Evolutionary conservation across 257 asterid species (phyloP).

Genomic region (Anisodus acutangulus): DNA sequence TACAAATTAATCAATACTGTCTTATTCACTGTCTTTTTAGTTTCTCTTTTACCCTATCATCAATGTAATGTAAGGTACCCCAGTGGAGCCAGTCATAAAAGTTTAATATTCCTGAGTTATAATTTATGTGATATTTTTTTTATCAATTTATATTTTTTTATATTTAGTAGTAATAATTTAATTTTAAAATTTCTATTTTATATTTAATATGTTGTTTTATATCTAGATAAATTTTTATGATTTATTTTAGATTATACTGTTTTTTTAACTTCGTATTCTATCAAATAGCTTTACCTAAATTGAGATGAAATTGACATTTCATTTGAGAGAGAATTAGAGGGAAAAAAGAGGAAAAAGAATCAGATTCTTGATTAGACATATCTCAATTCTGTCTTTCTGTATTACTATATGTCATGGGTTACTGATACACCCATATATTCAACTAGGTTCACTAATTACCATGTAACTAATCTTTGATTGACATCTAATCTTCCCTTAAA

Average conservation of each 20-base stretch:
- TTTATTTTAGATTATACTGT: neutral
- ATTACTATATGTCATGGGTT: neutral
- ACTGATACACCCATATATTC: neutral
- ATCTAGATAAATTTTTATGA: too few relatives aligned
- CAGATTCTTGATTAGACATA: conserved; percentile 19
- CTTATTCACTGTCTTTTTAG: neutral
- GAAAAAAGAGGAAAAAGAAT: neutral
- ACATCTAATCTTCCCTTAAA: neutral
- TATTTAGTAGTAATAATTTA: too few relatives aligned
- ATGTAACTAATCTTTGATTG: neutral
- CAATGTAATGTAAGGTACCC: neutral
- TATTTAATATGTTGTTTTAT: too few relatives aligned
- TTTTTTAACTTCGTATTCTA: neutral
- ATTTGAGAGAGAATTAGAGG: conserved; percentile 21
- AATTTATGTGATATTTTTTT: neutral
- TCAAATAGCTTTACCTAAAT: neutral
- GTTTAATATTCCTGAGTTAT: too few relatives aligned
- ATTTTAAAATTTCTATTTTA: too few relatives aligned
- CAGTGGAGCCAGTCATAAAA: neutral
- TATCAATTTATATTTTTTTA: too few relatives aligned
- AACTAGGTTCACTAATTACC: neutral
- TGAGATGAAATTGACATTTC: neutral
- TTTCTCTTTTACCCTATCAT: neutral
- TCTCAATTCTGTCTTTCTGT: neutral
- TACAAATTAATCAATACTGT: conserved; percentile 2